Evolutionary conservation across 345 rosid genomes (phyloP), one percentile per base, ranked within the genome.

Genomic region (Clarkia xantiana): DNA sequence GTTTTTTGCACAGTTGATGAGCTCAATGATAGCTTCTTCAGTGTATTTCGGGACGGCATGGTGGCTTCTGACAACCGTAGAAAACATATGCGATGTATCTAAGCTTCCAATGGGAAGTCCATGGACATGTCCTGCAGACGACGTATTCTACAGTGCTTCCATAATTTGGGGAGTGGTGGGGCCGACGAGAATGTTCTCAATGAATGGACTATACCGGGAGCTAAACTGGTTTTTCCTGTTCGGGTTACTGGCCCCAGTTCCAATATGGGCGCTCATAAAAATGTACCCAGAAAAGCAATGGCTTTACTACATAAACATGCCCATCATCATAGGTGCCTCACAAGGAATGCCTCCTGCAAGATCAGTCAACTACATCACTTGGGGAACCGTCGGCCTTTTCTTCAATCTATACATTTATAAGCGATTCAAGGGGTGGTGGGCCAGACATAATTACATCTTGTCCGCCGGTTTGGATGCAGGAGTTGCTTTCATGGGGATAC

Each of bases 131-230:
- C 45, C 55, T 0, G 63, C 75, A 1, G 71, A 68, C 47, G 81
- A 73, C 14, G 85, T 80, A 3, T 87, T 87, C 71, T 83, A 80
- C 81, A 70, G 66, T 55, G 94, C 94, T 40, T 87, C 96, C 0
- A 77, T 83, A 70, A 77, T 79, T 17, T 87, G 90, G 96, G 94
- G 96, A 55, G 81, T 86, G 4, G 71, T 86, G 16, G 86, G 90
- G 13, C 90, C 90, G 0, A 66, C 58, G 46, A 64, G 87, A 55
- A 79, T 87, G 87, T 83, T 87, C 63, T 65, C 85, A 14, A 70
- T 52, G 2, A 12, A 47, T 0, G 90, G 94, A 10, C 54, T 80
- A 59, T 83, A 83, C 51, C 71, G 74, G 0, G 59, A 64, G 44
- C 22, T 76, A 71, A 81, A 79, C 62, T 87, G 83, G 85, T 81